These are phyloP conservation scores for Quercus tomentella DNA, from an alignment of 331 rosid genomes.

Conservation along the genomic window DNA sequence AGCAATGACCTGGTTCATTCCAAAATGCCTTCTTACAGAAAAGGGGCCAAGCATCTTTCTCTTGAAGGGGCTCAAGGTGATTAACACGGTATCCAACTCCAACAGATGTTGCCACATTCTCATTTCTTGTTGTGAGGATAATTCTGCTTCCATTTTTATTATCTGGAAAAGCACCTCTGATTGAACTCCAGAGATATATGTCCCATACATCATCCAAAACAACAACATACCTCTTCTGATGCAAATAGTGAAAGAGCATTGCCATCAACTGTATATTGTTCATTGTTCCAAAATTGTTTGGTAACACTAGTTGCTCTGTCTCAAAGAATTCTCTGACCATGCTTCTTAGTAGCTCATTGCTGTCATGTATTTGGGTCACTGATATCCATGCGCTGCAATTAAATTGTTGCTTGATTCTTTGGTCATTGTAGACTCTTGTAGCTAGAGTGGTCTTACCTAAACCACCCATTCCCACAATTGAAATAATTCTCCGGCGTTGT, in stretches of 20 bases:
- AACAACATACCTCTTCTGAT: not conserved
- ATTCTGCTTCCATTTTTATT: not conserved
- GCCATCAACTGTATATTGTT: not conserved
- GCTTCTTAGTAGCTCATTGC: not conserved
- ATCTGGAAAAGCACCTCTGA: not conserved
- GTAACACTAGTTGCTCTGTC: not conserved
- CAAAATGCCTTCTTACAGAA: constrained; percentile 1
- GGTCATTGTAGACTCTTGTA: not conserved
- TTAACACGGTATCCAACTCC: not conserved
- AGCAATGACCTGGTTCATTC: not conserved
- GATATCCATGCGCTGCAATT: not conserved
- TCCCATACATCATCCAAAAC: not conserved
- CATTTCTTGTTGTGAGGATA: not conserved
- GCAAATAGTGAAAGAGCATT: not conserved
- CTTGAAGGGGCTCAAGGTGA: not conserved
- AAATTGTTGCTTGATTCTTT: not conserved
- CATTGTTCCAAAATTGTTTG: not conserved
- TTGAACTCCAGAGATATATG: not conserved
- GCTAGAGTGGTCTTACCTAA: not conserved
- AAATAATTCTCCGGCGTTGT: not conserved
- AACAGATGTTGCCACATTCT: not conserved
- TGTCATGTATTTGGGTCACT: not conserved
- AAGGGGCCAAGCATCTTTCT: not conserved
- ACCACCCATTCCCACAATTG: not conserved
- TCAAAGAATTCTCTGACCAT: not conserved